A percentile compares a stretch with the other conserved stretches of the same genome.
Conservation (phyloP, 192 early-diverging fungal genomes). For the Thoreauomyces humboldtii region DNA sequence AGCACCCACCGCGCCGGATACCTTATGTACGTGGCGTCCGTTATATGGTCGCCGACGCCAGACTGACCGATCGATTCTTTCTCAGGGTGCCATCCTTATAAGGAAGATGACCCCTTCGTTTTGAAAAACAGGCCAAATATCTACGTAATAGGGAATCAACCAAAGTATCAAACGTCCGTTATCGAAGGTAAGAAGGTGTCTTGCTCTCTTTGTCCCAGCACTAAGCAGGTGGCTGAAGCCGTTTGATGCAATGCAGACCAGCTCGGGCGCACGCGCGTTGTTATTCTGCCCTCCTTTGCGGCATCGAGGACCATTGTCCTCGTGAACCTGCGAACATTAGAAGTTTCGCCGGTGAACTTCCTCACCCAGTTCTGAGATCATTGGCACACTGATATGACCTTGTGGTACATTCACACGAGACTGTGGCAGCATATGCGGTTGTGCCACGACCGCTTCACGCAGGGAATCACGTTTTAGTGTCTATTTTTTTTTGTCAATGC, state of each 20-base stretch:
- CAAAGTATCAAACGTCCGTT: conserved; percentile 58
- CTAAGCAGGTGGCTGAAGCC: conserved; percentile 34
- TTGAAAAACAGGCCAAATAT: conserved; percentile 71
- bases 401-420: too few relatives aligned
- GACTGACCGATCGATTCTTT: not conserved
- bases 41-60: not conserved
- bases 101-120: conserved; percentile 84
- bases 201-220: not conserved
- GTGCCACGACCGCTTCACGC: too few relatives aligned
- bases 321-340: conserved; percentile 74
- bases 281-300: conserved; percentile 77
- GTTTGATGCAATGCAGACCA: conserved; percentile 30
- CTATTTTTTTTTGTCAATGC: too few relatives aligned
- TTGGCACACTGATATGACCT: too few relatives aligned
- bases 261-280: conserved; percentile 61
- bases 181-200: conserved; percentile 31
- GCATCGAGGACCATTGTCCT: conserved; percentile 67
- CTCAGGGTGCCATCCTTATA: conserved; percentile 88
- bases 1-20: conserved; percentile 92
- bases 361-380: too few relatives aligned
- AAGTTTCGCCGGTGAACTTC: conserved; percentile 10
- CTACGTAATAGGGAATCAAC: conserved; percentile 90
- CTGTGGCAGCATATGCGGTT: too few relatives aligned
- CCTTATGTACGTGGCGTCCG: conserved; percentile 65
- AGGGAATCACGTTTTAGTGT: too few relatives aligned